Conservation (phyloP, 164 flowering plant genomes). For the Chloranthus sessilifolius region DNA sequence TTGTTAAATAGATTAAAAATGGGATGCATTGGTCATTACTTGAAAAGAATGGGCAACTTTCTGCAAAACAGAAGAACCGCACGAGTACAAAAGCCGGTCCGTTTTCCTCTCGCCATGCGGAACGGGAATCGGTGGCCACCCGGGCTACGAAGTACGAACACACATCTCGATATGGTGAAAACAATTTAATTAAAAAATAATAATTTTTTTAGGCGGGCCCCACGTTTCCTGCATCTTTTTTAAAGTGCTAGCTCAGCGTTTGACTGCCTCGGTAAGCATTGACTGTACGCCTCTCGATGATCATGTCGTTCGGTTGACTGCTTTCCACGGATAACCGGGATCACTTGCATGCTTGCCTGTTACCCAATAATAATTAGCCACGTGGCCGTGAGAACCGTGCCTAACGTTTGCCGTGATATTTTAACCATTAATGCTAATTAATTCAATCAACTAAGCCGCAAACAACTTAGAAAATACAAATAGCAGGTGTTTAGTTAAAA, state of each 20-base stretch:
- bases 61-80: too few species aligned
- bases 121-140: neutral
- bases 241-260: conserved; percentile 36
- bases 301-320: conserved; percentile 29
- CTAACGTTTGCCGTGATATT: too few species aligned
- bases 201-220: conserved; percentile 17
- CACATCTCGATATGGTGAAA: conserved; percentile 8
- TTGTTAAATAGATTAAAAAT: too few species aligned
- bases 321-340: conserved; percentile 7
- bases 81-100: too few species aligned
- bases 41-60: too few species aligned
- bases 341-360: conserved; percentile 9
- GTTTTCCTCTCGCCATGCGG: too few species aligned
- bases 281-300: conserved; percentile 24
- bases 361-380: neutral
- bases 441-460: neutral
- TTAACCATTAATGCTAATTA: neutral
- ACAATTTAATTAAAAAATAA: neutral
- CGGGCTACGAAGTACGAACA: neutral
- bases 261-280: conserved; percentile 21
- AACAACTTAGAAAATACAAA: conserved; percentile 8
- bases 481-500: neutral
- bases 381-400: too few species aligned
- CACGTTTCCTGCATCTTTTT: conserved; percentile 13
- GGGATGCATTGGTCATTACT: too few species aligned